phyloP scores from a whole-genome alignment of 805 yeast species.

The Grigorovia transvaalensis region DNA sequence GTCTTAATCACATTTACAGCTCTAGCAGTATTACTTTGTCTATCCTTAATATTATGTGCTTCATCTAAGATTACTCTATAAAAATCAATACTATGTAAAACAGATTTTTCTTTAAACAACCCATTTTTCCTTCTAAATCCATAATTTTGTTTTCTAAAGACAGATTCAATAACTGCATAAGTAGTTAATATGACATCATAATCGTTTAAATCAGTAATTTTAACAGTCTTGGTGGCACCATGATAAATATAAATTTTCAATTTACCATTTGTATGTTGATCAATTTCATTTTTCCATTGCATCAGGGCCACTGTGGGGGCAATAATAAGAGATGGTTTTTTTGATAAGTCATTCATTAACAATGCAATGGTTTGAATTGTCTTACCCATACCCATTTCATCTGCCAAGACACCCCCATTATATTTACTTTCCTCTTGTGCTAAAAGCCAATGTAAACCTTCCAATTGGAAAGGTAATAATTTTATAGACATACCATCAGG shows the following conservation, averaged over 20 bases:
- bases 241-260: constrained; percentile 68
- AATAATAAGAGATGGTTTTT: constrained; percentile 74
- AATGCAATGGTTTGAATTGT: constrained; percentile 93
- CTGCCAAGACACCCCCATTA: constrained; percentile 89
- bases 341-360: constrained; percentile 55
- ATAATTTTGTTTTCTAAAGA: constrained; percentile 65
- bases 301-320: constrained; percentile 98
- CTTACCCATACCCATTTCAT: constrained; percentile 99
- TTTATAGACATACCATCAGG: constrained; percentile 69
- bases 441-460: constrained; percentile 83
- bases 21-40: constrained; percentile 86
- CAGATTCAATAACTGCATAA: constrained; percentile 84
- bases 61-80: constrained; percentile 88
- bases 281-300: constrained; percentile 96
- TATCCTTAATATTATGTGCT: constrained; percentile 94
- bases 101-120: constrained; percentile 61
- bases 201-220: constrained; percentile 41
- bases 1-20: constrained; percentile 73
- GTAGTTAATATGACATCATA: constrained; percentile 81
- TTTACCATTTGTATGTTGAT: constrained; percentile 63
- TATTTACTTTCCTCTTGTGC: constrained; percentile 72
- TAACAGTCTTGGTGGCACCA: constrained; percentile 67
- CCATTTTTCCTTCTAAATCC: constrained; percentile 74
- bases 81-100: constrained; percentile 63
- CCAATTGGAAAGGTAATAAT: constrained; percentile 82